A percentile compares a stretch with the other conserved stretches of the same genome.
Conservation (phyloP, 164 flowering plant genomes). For the Amborella trichopoda region DNA sequence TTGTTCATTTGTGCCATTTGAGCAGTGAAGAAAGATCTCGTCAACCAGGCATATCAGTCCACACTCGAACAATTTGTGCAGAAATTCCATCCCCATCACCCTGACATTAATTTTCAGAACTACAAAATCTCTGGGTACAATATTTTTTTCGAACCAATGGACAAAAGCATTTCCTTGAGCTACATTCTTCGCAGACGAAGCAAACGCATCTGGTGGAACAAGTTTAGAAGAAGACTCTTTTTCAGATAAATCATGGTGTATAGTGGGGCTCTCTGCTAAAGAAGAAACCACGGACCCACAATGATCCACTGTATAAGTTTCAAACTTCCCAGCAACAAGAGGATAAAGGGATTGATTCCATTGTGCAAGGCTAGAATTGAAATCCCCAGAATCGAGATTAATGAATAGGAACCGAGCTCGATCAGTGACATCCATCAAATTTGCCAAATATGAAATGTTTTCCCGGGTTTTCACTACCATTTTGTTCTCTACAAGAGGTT, state of each 20-base stretch:
- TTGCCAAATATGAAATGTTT: conserved; percentile 36
- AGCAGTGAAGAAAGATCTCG: conserved; percentile 71
- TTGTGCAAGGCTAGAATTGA: conserved; percentile 21
- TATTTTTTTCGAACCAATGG: conserved; percentile 63
- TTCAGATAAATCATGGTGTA: conserved; percentile 54
- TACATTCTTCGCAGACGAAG: conserved; percentile 16
- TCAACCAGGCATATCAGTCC: conserved; percentile 78
- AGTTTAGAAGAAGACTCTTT: conserved; percentile 4
- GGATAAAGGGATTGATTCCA: conserved; percentile 49
- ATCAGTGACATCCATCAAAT: conserved; percentile 34
- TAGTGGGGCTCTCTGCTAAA: conserved; percentile 55
- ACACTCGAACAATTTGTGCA: conserved; percentile 42
- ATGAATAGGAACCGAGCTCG: conserved; percentile 42
- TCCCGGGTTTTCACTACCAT: conserved; percentile 9
- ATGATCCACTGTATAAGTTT: conserved; percentile 57
- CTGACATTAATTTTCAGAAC: conserved; percentile 62
- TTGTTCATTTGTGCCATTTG: conserved; percentile 17
- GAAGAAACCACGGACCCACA: conserved; percentile 44
- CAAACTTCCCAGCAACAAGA: conserved; percentile 22
- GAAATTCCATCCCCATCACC: conserved; percentile 39
- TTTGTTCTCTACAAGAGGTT: conserved; percentile 42
- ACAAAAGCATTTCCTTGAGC: conserved; percentile 50
- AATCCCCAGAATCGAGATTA: conserved; percentile 51
- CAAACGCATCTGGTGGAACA: conserved; percentile 16
- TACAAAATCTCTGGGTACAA: conserved; percentile 44